These are phyloP conservation scores for Rossbeevera mucosa DNA, from an alignment of 768 basidiomycete species.

Conservation along the genomic window DNA sequence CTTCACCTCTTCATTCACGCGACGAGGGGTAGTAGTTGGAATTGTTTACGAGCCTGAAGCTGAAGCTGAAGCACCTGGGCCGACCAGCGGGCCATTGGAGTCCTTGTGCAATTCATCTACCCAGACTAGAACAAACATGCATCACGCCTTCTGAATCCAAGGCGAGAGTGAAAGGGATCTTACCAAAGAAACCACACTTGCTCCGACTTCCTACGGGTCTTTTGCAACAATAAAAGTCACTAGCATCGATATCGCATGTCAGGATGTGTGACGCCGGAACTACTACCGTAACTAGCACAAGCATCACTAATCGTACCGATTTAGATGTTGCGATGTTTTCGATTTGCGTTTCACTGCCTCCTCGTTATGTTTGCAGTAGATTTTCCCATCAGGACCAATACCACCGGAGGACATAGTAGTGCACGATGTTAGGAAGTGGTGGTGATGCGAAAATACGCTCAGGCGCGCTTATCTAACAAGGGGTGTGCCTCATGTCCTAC, in stretches of 20 bases:
- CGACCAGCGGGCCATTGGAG: neutral
- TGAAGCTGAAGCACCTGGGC: neutral
- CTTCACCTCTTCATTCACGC: no score
- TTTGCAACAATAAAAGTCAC: slow-evolving; percentile 40
- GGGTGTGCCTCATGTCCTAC: neutral
- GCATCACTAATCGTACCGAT: slow-evolving; percentile 34
- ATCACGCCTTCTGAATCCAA: neutral
- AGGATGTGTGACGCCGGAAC: neutral
- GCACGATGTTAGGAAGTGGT: neutral
- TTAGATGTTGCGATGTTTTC: slow-evolving; percentile 29
- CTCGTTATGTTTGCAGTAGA: slow-evolving; percentile 39
- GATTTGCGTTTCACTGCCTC: slow-evolving; percentile 32
- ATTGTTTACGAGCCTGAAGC: neutral
- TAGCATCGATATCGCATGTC: slow-evolving; percentile 6
- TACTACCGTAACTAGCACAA: neutral
- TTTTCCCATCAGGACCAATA: slow-evolving; percentile 25
- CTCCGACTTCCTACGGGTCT: slow-evolving; percentile 10
- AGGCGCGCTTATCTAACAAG: slow-evolving; percentile 22
- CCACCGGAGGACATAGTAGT: slow-evolving; percentile 17
- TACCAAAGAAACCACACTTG: slow-evolving; percentile 39
- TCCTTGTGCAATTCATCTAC: slow-evolving; percentile 21
- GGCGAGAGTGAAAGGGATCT: neutral
- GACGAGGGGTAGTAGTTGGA: neutral
- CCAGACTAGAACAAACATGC: slow-evolving; percentile 27
- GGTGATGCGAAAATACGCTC: neutral